These are phyloP conservation scores for Amorphotheca resinae DNA, from an alignment of 495 filamentous ascomycete species.

Conservation along the genomic window DNA sequence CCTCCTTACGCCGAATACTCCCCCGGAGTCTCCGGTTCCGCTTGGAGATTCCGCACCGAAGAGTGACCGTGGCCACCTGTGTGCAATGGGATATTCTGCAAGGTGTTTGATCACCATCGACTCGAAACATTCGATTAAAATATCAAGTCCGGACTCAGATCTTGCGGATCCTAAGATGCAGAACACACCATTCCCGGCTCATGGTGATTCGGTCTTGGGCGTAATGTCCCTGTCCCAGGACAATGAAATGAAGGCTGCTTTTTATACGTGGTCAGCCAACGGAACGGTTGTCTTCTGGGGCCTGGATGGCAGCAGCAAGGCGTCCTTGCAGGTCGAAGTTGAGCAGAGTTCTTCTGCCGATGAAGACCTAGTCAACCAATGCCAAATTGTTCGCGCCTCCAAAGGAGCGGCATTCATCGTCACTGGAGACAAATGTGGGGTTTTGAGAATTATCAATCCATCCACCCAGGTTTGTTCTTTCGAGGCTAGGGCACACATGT, in stretches of 20 bases:
- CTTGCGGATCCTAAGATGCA: constrained; percentile 18
- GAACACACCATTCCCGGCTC: constrained; percentile 48
- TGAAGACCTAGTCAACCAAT: constrained; percentile 52
- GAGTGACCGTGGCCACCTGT: constrained; percentile 12
- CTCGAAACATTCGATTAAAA: constrained; percentile 54
- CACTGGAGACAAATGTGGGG: constrained; percentile 74
- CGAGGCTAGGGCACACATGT: constrained; percentile 71
- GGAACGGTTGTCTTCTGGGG: constrained; percentile 77
- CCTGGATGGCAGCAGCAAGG: constrained; percentile 51
- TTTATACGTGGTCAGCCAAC: constrained; percentile 76
- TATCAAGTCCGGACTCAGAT: constrained; percentile 35
- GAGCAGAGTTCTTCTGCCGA: constrained; percentile 42
- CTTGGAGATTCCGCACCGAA: background rate
- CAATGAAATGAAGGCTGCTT: constrained; percentile 49
- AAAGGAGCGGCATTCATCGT: constrained; percentile 51
- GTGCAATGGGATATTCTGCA: constrained; percentile 57
- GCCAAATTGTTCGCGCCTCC: constrained; percentile 55
- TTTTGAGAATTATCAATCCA: constrained; percentile 48
- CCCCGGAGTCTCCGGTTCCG: constrained; percentile 14
- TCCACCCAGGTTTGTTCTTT: constrained; percentile 39
- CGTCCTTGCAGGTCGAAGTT: constrained; percentile 51
- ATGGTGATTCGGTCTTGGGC: constrained; percentile 68
- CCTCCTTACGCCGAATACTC: constrained; percentile 9
- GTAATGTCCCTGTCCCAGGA: constrained; percentile 46
- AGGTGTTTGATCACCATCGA: constrained; percentile 67